Evolutionary conservation across 2,329 filamentous ascomycete species (phyloP).

Genomic region (Fusarium compactum): DNA sequence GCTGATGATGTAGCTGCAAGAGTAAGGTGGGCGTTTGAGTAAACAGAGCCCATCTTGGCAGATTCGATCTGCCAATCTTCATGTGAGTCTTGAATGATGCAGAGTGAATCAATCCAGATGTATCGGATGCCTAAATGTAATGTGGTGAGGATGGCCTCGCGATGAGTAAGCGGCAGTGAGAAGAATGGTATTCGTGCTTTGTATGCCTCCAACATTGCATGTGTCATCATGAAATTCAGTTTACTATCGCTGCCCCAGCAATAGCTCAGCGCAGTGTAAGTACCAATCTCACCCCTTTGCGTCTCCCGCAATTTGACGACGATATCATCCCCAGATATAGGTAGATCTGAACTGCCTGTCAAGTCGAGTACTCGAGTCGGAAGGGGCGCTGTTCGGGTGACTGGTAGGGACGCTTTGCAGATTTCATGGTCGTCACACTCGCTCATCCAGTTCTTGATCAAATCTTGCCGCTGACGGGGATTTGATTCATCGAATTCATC

Average conservation of each 20-base stretch:
- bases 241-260: constrained; percentile 11
- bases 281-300: background rate
- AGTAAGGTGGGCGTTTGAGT: background rate
- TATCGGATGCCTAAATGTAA: background rate
- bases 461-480: background rate
- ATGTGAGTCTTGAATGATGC: constrained; percentile 15
- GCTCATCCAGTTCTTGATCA: background rate
- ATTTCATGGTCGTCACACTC: background rate
- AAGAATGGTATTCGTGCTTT: background rate
- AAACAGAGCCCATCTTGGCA: background rate
- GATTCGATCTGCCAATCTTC: constrained; percentile 20
- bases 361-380: constrained; percentile 1
- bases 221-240: constrained; percentile 1
- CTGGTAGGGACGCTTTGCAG: background rate
- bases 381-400: background rate
- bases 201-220: background rate
- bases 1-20: background rate
- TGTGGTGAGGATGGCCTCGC: background rate
- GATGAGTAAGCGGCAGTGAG: background rate
- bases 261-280: constrained; percentile 14
- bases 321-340: background rate
- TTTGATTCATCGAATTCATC: background rate
- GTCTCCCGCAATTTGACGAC: background rate
- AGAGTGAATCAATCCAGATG: constrained; percentile 19
- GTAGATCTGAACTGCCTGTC: background rate